A percentile compares a stretch with the other conserved stretches of the same genome.
These are phyloP conservation scores for Pichia heedii DNA, from an alignment of 805 yeast species.

Conservation along the genomic window DNA sequence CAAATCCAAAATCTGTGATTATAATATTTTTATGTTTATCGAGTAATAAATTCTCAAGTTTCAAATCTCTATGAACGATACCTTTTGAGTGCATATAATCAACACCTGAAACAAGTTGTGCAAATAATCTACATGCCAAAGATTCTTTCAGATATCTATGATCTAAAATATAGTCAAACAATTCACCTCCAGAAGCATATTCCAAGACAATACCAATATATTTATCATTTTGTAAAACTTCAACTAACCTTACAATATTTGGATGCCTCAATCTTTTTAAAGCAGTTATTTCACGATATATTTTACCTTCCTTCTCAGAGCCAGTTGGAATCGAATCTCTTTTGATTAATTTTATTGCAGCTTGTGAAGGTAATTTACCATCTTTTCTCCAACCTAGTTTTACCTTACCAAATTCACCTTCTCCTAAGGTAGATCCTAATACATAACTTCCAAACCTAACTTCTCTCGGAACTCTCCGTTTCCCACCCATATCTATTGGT, in stretches of 20 bases:
- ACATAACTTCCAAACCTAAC: slow-evolving; percentile 84
- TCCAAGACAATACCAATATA: slow-evolving; percentile 95
- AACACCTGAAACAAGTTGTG: slow-evolving; percentile 91
- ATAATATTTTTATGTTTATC: slow-evolving; percentile 83
- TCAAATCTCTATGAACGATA: slow-evolving; percentile 68
- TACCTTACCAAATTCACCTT: slow-evolving; percentile 97
- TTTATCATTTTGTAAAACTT: slow-evolving; percentile 86
- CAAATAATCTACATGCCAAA: slow-evolving; percentile 78
- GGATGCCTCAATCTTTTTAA: slow-evolving; percentile 83
- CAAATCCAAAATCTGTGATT: slow-evolving; percentile 92
- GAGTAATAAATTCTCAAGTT: slow-evolving; percentile 62
- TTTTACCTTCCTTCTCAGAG: slow-evolving; percentile 78
- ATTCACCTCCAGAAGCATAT: slow-evolving; percentile 95
- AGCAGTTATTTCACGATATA: slow-evolving; percentile 89
- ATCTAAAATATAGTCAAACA: slow-evolving; percentile 83
- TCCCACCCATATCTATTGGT: slow-evolving; percentile 3
- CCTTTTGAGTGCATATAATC: slow-evolving; percentile 81
- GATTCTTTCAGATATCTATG: slow-evolving; percentile 82
- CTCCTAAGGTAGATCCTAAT: slow-evolving; percentile 89
- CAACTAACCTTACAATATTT: slow-evolving; percentile 83
- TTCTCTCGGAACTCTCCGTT: slow-evolving; percentile 38
- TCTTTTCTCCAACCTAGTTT: slow-evolving; percentile 93
- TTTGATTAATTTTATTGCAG: slow-evolving; percentile 86
- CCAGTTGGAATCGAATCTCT: slow-evolving; percentile 83
- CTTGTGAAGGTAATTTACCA: slow-evolving; percentile 70